Base-by-base conservation (phyloP, 352 stramenopile genomes). In the Globisporangium nodosum region DNA sequence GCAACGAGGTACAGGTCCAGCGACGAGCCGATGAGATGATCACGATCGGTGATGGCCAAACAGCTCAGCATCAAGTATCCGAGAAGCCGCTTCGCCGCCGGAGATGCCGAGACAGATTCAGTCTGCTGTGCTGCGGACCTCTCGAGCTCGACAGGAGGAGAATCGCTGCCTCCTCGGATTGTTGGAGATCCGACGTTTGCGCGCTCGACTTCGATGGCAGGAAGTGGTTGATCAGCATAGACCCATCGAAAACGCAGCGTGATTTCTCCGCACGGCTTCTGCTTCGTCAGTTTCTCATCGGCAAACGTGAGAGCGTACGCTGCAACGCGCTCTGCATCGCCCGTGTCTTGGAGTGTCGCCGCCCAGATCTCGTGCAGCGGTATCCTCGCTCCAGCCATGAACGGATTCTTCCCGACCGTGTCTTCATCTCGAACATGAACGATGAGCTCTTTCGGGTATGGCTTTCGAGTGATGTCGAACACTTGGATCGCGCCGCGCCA, bases 351-450 rank as follows among this genome's bases (percentile, higher is more conserved):
- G 13, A 49, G 40, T 11, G 49, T 45, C 30, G 56, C 58, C 21
- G 66, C 49, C 71, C 71, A 80, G 16, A 78, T 49, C 20, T 71
- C 54, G 31, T 60, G 20, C 21, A 85, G 64, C 5, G 24, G 18
- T 35, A 85, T 58, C 5, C 70, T 62, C 2, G 70, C 54, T 24
- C 68, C 75, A 20, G 64, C 75, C 68, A 85, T 81, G 56, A 70
- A 82, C 1, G 69, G 62, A 56, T 81, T 70, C 5, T 58, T 67
- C 1, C 69, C 64, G 20, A 73, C 51, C n/a, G 61, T 42, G 56
- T 81, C 71, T 24, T 80, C 66, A 33, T 85, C 75, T 3, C 69
- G 66, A n/a, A 85, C 50, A 45, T 71, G 56, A 8, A 85, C 48
- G 5, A 69, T 4, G 7, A 85, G 51, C 11, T 56, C 64, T 0